A percentile compares a stretch with the other conserved stretches of the same genome.
These are phyloP conservation scores for Scleroderma bovista DNA, from an alignment of 768 basidiomycete species.

Conservation along the genomic window DNA sequence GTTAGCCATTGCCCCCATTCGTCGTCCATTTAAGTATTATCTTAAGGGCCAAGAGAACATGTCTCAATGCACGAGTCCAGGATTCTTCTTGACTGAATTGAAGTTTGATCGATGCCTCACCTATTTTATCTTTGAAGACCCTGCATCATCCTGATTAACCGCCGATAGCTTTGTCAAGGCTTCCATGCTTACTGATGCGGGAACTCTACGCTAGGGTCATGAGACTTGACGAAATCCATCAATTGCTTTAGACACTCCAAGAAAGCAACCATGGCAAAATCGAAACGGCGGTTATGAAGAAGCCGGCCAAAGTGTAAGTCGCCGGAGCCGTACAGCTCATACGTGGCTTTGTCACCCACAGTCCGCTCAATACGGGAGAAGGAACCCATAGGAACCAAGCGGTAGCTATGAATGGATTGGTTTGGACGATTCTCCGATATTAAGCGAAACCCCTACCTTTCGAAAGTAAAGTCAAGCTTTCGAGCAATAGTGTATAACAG, in stretches of 20 bases:
- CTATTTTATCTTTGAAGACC: slow-evolving; percentile 91
- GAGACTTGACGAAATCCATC: slow-evolving; percentile 76
- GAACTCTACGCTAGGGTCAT: slow-evolving; percentile 70
- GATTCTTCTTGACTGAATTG: slow-evolving; percentile 94
- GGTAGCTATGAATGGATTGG: slow-evolving; percentile 53
- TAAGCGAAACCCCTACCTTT: slow-evolving; percentile 49
- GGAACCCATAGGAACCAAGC: slow-evolving; percentile 89
- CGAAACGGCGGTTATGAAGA: slow-evolving; percentile 92
- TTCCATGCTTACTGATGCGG: slow-evolving; percentile 71
- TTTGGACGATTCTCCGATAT: neutral
- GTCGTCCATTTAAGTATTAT: slow-evolving; percentile 85
- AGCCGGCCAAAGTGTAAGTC: slow-evolving; percentile 85
- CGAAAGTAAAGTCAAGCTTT: slow-evolving; percentile 87
- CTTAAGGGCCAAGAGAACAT: slow-evolving; percentile 85
- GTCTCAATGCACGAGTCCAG: slow-evolving; percentile 91
- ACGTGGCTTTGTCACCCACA: slow-evolving; percentile 73
- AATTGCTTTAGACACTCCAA: slow-evolving; percentile 92
- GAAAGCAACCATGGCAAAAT: slow-evolving; percentile 93
- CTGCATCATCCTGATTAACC: slow-evolving; percentile 36
- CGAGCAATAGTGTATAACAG: slow-evolving; percentile 86
- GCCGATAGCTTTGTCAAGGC: neutral
- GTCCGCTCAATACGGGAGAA: slow-evolving; percentile 89
- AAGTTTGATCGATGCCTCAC: slow-evolving; percentile 88
- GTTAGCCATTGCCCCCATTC: slow-evolving; percentile 63
- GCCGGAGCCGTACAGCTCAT: slow-evolving; percentile 93